These are phyloP conservation scores for Dactylonectria estremocensis DNA, from an alignment of 2,329 filamentous ascomycete genomes.

Conservation along the genomic window DNA sequence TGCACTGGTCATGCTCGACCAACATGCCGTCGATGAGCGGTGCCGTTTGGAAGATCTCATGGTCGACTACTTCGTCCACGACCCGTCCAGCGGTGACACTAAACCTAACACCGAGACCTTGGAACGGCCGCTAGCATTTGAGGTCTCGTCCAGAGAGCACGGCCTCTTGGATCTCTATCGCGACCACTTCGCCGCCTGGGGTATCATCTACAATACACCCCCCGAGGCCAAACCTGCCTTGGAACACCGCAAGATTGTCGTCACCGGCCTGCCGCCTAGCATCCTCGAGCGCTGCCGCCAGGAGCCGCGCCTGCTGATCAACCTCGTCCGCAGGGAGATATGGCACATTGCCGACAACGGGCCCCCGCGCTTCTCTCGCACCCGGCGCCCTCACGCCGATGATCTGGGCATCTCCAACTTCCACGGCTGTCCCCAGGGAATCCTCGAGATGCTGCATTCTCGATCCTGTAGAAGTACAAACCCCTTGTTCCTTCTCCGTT, in stretches of 20 bases:
- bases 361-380: constrained; percentile 15
- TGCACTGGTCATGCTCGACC: constrained; percentile 86
- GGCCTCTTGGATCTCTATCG: constrained; percentile 69
- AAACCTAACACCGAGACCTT: constrained; percentile 56
- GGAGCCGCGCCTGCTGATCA: constrained; percentile 80
- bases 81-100: not conserved
- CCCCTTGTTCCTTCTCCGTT: too few relatives aligned
- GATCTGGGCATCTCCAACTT: constrained; percentile 74
- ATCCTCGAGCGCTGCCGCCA: constrained; percentile 83
- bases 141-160: constrained; percentile 74
- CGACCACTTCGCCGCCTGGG: constrained; percentile 79
- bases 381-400: constrained; percentile 22
- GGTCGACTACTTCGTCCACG: constrained; percentile 61
- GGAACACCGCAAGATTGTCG: constrained; percentile 55
- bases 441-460: constrained; percentile 84
- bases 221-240: not conserved
- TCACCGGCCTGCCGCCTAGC: constrained; percentile 76
- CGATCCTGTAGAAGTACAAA: constrained; percentile 78
- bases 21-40: constrained; percentile 95
- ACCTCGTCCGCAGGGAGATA: constrained; percentile 81
- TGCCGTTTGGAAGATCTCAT: constrained; percentile 84
- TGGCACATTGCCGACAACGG: constrained; percentile 74
- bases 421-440: constrained; percentile 79
- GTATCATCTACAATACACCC: constrained; percentile 74
- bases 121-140: constrained; percentile 73